Evolutionary conservation across 305 asterid genomes (phyloP), one percentile per base, ranked within the genome.

Genomic region (Andrographis paniculata): DNA sequence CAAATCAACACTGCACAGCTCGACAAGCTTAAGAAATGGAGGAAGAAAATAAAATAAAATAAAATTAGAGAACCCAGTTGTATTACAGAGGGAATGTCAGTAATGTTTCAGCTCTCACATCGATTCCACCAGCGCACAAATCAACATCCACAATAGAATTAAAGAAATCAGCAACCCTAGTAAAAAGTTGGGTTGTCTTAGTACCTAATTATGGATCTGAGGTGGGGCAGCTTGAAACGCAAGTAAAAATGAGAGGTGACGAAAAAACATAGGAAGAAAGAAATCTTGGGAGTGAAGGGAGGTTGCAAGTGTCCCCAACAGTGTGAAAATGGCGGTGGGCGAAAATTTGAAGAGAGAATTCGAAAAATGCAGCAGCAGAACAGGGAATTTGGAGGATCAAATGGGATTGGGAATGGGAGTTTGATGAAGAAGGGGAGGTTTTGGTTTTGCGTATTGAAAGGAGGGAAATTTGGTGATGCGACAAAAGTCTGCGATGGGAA

Each of bases 131-230:
- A 45, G 23, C 48, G 27, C 16, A 16, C 21, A 14, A 16, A 10
- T 8, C 5, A 9, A 16, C 11, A 56, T 27, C 46, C 50, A 18
- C 53, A 62, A 36, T 46, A 63, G 52, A 53, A 44, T 9, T 18
- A 45, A 55, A 16, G 44, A 51, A 50, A 42, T 48, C 27, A 28
- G 33, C 60, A 61, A 53, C 35, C 46, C 36, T 55, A 24, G 52
- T 21, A 41, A 52, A 64, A 59, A 41, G 65, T 30, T 61, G 66
- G 55, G 59, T 50, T 60, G 56, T 42, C 56, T 39, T 46, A 55
- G 57, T 66, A 79, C 83, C 95, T 71, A 77, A 73, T 65, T 69
- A 52, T 71, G 80, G 93, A 79, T 84, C 94, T 82, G 77, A 66
- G 82, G 79, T 76, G 66, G 61, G 61, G 69, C 68, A 67, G 69